Evolutionary conservation across 495 filamentous ascomycete genomes (phyloP), one percentile per base, ranked within the genome.

Genomic region (Coniosporium apollinis): DNA sequence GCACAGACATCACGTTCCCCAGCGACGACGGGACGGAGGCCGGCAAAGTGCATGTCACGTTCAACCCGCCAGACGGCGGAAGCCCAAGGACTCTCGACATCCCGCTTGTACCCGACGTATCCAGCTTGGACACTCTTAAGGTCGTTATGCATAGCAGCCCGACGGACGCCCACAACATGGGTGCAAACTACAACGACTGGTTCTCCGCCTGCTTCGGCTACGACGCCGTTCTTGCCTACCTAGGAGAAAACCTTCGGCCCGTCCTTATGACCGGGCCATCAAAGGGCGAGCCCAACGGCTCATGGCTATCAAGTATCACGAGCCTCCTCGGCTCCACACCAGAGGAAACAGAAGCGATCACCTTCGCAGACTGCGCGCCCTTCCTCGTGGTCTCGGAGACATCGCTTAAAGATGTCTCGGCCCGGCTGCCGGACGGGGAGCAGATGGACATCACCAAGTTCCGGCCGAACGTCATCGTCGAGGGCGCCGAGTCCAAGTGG

Each of bases 311-410:
- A 42, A 14, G 38, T 36, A 41, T 17, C 33, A 24, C 15, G 36
- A 39, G 5, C 25, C 34, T 46, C n/a, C 36, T 43, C n/a, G 48
- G 37, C 29, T 19, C 21, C 19, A n/a, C 3, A 6, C 13, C 37
- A 13, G 37, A 34, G 30, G 28, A 44, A 22, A 19, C 19, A 2
- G 22, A 43, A 7, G 60, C 19, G 54, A 71, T 94, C 18, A 76
- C 70, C 1, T 96, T 96, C 50, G 70, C 78, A 3, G 87, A 96
- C 49, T 69, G 69, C 24, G 82, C 86, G 3, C 74, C 85, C 1
- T 75, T 78, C 41, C 58, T 94, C 2, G 52, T 96, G 4, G 66
- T 76, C 10, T 80, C 78, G 3, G 65, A 73, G 38, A 64, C 70
- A 0, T 92, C 82, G 1, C 60, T 87, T 7, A 51, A 61, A 6